phyloP scores from a whole-genome alignment of 805 yeast genomes.

The Groenewaldozyma tartarivorans region DNA sequence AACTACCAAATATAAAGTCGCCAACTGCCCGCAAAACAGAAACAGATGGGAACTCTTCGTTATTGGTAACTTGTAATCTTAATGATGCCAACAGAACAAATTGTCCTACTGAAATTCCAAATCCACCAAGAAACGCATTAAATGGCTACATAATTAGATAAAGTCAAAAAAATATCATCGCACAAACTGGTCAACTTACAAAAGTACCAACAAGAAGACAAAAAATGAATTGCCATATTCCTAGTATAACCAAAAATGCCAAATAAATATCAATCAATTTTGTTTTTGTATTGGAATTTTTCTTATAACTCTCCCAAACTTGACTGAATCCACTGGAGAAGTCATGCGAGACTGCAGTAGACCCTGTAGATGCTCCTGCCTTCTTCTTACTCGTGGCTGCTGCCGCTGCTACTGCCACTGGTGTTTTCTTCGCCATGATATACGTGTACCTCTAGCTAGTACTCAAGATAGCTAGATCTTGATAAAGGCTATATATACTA shows the following conservation, averaged over 20 bases:
- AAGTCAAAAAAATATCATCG: not conserved
- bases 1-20: slow-evolving; percentile 79
- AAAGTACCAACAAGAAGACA: slow-evolving; percentile 72
- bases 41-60: slow-evolving; percentile 32
- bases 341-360: slow-evolving; percentile 5
- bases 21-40: slow-evolving; percentile 65
- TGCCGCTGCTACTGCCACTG: not conserved
- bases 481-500: too few relatives aligned
- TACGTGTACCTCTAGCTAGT: too few relatives aligned
- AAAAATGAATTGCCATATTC: slow-evolving; percentile 69
- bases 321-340: slow-evolving; percentile 9
- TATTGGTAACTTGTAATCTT: slow-evolving; percentile 57
- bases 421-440: not conserved
- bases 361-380: not conserved
- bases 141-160: slow-evolving; percentile 48
- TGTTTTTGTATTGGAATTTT: slow-evolving; percentile 22
- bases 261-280: slow-evolving; percentile 72
- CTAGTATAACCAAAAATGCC: slow-evolving; percentile 62
- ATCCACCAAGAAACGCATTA: slow-evolving; percentile 93
- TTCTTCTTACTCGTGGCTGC: not conserved
- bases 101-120: slow-evolving; percentile 87
- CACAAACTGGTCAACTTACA: slow-evolving; percentile 22
- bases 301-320: slow-evolving; percentile 18
- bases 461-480: too few relatives aligned
- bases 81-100: slow-evolving; percentile 70